These are phyloP conservation scores for Daldinia decipiens DNA, from an alignment of 495 filamentous ascomycete species.

Conservation along the genomic window DNA sequence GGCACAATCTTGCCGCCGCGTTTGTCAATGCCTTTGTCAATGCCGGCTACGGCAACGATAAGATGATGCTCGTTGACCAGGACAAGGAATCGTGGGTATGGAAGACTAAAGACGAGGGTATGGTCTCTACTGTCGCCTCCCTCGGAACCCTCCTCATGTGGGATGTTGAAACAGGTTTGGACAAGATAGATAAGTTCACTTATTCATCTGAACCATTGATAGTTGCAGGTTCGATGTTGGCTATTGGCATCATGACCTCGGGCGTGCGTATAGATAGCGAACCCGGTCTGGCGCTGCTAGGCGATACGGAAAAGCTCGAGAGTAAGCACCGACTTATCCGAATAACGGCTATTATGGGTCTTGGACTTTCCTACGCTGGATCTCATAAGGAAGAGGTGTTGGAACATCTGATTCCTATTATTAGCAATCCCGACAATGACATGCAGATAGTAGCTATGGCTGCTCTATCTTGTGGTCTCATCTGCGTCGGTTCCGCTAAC, in stretches of 20 bases:
- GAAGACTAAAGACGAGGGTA: conserved; percentile 98
- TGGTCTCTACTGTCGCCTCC: conserved; percentile 95
- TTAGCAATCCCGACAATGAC: conserved; percentile 79
- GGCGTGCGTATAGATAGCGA: conserved; percentile 88
- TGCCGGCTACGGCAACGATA: conserved; percentile 93
- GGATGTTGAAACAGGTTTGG: conserved; percentile 88
- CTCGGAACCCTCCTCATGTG: conserved; percentile 88
- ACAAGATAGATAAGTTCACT: conserved; percentile 92
- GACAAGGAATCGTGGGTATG: conserved; percentile 94
- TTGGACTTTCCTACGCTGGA: conserved; percentile 92
- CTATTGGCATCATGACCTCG: conserved; percentile 92
- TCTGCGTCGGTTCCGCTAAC: conserved; percentile 92
- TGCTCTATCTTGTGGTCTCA: conserved; percentile 86
- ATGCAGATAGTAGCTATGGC: conserved; percentile 98
- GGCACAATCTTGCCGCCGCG: conserved; percentile 93
- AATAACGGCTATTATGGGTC: conserved; percentile 90
- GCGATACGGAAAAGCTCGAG: conserved; percentile 77
- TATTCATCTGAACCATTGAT: conserved; percentile 85
- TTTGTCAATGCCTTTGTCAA: conserved; percentile 98
- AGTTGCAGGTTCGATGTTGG: conserved; percentile 87
- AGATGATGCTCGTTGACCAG: conserved; percentile 89
- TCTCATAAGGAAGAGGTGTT: conserved; percentile 87
- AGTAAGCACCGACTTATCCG: conserved; percentile 79
- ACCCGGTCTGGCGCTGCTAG: conserved; percentile 85
- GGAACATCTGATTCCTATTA: conserved; percentile 83